phyloP scores from a whole-genome alignment of 768 basidiomycete species.

The Termitomyces sp. region DNA sequence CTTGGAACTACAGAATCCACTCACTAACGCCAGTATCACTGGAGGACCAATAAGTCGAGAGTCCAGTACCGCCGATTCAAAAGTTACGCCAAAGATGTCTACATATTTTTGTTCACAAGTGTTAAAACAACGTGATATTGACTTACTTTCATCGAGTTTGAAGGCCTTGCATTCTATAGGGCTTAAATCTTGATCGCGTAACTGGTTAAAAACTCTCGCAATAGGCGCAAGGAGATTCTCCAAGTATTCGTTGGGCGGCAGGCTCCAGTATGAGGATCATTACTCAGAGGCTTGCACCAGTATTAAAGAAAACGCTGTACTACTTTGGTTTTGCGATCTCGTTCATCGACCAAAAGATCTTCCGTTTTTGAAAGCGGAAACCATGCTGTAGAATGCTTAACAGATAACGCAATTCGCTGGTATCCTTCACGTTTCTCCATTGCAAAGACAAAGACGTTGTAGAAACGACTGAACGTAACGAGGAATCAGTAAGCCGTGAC shows the following conservation, averaged over 20 bases:
- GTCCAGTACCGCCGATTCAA: background rate
- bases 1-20: background rate
- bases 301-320: background rate
- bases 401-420: background rate
- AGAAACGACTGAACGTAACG: background rate
- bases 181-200: background rate
- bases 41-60: background rate
- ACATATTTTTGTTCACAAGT: background rate
- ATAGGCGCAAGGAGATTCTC: background rate
- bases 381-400: background rate
- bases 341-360: background rate
- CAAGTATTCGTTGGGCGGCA: background rate
- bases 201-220: background rate
- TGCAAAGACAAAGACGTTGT: background rate
- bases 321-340: background rate
- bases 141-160: background rate
- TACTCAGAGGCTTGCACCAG: background rate
- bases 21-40: background rate
- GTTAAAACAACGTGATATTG: background rate
- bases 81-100: background rate
- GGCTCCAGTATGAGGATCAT: background rate
- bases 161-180: background rate
- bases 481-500: background rate
- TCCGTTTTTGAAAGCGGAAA: background rate
- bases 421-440: background rate